phyloP scores from a whole-genome alignment of 2,329 filamentous ascomycete species.

The Microdochium nivale region DNA sequence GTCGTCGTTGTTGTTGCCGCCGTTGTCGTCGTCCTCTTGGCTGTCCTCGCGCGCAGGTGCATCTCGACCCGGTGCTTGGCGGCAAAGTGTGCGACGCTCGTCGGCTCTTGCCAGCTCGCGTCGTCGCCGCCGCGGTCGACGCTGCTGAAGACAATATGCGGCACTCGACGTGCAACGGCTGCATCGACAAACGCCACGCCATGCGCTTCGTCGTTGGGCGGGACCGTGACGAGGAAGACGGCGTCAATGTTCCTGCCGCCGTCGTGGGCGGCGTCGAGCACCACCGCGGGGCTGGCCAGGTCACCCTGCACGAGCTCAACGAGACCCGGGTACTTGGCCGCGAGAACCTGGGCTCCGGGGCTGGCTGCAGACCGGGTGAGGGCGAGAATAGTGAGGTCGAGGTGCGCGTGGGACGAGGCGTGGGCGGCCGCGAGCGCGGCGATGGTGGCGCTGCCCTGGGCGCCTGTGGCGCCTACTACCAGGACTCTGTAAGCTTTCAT shows the following conservation, averaged over 20 bases:
- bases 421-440: neutral
- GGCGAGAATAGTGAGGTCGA: neutral
- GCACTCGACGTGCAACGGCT: conserved; percentile 30
- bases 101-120: conserved; percentile 37
- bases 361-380: neutral
- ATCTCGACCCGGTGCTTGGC: conserved; percentile 52
- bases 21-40: conserved; percentile 7
- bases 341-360: neutral
- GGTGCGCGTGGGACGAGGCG: neutral
- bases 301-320: neutral
- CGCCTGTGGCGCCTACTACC: neutral
- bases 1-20: too few species aligned
- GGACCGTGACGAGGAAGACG: neutral
- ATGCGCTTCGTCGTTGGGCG: neutral
- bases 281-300: neutral
- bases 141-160: conserved; percentile 53
- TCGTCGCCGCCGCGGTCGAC: conserved; percentile 54
- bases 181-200: conserved; percentile 10
- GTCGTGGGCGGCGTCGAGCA: neutral
- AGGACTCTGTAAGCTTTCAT: neutral
- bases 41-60: conserved; percentile 36
- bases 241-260: neutral
- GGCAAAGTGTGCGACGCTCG: conserved; percentile 47
- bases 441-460: neutral
- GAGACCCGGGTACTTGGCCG: neutral